These are phyloP conservation scores for Millerozyma miso DNA, from an alignment of 805 yeast species.

Conservation along the genomic window DNA sequence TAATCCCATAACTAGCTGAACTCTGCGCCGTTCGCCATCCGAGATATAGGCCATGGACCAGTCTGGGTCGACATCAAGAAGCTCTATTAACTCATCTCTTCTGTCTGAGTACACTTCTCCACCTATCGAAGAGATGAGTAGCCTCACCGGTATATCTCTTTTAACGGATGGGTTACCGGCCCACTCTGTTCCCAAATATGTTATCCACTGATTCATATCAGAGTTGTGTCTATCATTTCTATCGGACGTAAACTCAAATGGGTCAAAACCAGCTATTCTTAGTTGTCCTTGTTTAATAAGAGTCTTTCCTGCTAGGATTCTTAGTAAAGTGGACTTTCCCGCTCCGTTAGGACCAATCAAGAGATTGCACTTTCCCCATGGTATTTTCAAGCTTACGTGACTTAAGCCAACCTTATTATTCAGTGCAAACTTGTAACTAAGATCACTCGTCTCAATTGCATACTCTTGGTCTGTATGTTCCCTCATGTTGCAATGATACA, in stretches of 20 bases:
- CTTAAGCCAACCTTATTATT: conserved; percentile 61
- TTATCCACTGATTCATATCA: conserved; percentile 48
- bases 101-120: conserved; percentile 62
- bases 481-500: too few relatives aligned
- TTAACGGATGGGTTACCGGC: conserved; percentile 86
- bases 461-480: conserved; percentile 7
- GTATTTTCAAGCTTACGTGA: conserved; percentile 56
- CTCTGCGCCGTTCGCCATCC: conserved; percentile 94
- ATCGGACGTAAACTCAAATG: conserved; percentile 62
- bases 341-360: conserved; percentile 96
- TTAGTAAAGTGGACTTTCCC: conserved; percentile 86
- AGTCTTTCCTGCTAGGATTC: conserved; percentile 87
- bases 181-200: conserved; percentile 97
- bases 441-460: conserved; percentile 60
- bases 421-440: conserved; percentile 66
- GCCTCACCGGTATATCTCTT: conserved; percentile 84
- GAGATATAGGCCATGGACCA: conserved; percentile 94
- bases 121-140: conserved; percentile 77
- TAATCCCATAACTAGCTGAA: conserved; percentile 90
- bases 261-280: conserved; percentile 77
- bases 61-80: conserved; percentile 77
- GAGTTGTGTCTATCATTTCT: conserved; percentile 40
- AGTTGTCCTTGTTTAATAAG: conserved; percentile 71
- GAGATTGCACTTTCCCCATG: conserved; percentile 71
- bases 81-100: conserved; percentile 67